A percentile compares a stretch with the other conserved stretches of the same genome.
Evolutionary conservation across 306 rosid species (phyloP).

Genomic region (Calophaca sinica): DNA sequence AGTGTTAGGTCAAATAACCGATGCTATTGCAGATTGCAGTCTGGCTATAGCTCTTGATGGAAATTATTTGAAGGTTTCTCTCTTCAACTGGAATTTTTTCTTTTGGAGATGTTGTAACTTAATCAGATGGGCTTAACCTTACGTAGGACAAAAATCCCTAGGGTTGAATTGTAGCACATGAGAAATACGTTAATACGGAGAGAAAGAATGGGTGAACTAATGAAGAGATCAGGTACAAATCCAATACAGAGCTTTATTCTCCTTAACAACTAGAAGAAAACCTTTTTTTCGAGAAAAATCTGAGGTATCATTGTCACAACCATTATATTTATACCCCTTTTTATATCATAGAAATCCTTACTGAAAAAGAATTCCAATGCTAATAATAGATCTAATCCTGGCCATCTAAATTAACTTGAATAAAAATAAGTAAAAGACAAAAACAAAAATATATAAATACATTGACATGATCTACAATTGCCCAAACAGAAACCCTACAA

Average conservation of each 20-base stretch:
- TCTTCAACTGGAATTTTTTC: slow-evolving; percentile 43
- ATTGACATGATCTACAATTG: not conserved
- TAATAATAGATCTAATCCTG: slow-evolving; percentile 7
- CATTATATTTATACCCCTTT: slow-evolving; percentile 28
- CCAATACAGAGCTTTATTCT: slow-evolving; percentile 18
- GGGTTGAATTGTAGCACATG: slow-evolving; percentile 25
- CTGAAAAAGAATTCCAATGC: slow-evolving; percentile 25
- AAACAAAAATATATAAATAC: not conserved
- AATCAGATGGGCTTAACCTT: slow-evolving; percentile 24
- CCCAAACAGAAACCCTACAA: not conserved
- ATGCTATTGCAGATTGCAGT: slow-evolving; percentile 96
- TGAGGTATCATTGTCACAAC: not conserved
- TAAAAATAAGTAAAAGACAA: not conserved
- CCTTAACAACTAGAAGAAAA: not conserved
- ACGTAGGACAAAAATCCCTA: not conserved
- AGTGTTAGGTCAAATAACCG: slow-evolving; percentile 86
- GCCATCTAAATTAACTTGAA: slow-evolving; percentile 16
- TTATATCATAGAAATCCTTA: slow-evolving; percentile 17
- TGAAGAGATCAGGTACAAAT: slow-evolving; percentile 4
- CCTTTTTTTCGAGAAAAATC: not conserved
- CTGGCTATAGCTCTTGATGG: slow-evolving; percentile 96
- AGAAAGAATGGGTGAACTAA: slow-evolving; percentile 33
- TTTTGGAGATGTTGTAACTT: slow-evolving; percentile 9
- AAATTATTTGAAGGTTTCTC: slow-evolving; percentile 79
- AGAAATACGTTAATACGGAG: slow-evolving; percentile 25